phyloP scores from a whole-genome alignment of 2,329 filamentous ascomycete species.

The Fusarium siculi region DNA sequence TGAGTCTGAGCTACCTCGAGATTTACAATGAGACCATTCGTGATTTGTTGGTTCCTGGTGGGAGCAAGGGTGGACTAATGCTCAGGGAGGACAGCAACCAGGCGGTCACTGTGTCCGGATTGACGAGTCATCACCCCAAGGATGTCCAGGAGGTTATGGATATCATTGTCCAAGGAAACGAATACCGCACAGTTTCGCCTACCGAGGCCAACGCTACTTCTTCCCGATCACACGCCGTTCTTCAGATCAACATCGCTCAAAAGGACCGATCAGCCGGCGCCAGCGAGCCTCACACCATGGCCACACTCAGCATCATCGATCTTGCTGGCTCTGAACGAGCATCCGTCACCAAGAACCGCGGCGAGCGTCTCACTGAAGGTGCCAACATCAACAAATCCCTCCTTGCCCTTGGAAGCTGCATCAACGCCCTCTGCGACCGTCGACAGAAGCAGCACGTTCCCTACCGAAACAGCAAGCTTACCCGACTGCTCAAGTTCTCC shows the following conservation, averaged over 20 bases:
- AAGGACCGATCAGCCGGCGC: constrained; percentile 93
- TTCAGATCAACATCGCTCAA: constrained; percentile 95
- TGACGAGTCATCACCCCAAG: constrained; percentile 90
- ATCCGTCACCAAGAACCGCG: constrained; percentile 95
- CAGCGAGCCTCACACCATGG: constrained; percentile 97
- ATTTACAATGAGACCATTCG: constrained; percentile 99
- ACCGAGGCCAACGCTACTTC: constrained; percentile 98
- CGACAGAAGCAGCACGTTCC: constrained; percentile 93
- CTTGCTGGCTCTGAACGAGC: constrained; percentile 95
- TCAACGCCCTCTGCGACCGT: constrained; percentile 96
- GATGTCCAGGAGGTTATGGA: constrained; percentile 99
- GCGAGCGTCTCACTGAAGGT: constrained; percentile 89
- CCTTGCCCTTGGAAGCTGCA: constrained; percentile 93
- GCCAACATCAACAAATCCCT: constrained; percentile 99
- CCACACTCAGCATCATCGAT: constrained; percentile 97
- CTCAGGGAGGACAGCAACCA: constrained; percentile 95
- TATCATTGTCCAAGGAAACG: constrained; percentile 96
- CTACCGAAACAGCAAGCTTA: constrained; percentile 97
- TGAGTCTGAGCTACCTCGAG: constrained; percentile 94
- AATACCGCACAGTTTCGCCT: constrained; percentile 93
- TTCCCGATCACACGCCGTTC: constrained; percentile 93
- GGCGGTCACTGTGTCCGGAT: constrained; percentile 87
- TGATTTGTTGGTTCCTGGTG: constrained; percentile 85
- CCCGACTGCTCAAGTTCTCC: constrained; percentile 93
- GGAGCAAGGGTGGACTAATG: constrained; percentile 86